A percentile compares a stretch with the other conserved stretches of the same genome.
Evolutionary conservation across 2,329 filamentous ascomycete species (phyloP).

Genomic region (Penicillium paneum): DNA sequence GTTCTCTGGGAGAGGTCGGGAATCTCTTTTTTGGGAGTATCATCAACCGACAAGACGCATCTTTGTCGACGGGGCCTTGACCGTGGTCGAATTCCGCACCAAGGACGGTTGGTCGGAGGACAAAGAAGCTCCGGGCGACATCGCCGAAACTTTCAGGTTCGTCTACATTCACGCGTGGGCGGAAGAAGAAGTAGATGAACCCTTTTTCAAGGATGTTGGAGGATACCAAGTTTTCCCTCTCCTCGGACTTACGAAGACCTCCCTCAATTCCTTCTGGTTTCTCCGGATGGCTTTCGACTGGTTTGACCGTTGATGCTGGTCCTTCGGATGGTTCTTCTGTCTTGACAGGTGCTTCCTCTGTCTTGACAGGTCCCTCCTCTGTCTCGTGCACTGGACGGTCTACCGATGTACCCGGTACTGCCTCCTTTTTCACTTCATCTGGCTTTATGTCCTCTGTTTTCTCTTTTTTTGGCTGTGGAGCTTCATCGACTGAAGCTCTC

Average conservation of each 20-base stretch:
- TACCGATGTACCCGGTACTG: conserved; percentile 14
- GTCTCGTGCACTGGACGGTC: conserved; percentile 4
- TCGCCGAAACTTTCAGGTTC: conserved; percentile 67
- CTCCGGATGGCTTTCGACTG: conserved; percentile 9
- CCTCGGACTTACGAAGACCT: conserved; percentile 50
- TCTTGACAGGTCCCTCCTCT: conserved; percentile 3
- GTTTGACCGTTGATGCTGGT: conserved; percentile 8
- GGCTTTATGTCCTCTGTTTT: conserved; percentile 32
- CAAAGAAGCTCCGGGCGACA: conserved; percentile 73
- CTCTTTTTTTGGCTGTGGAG: conserved; percentile 37
- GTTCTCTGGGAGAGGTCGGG: conserved; percentile 64
- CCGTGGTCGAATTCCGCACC: conserved; percentile 62
- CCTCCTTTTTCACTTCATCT: conserved; percentile 5
- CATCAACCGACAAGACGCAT: conserved; percentile 66
- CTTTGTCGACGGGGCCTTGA: conserved; percentile 53
- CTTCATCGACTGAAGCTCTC: conserved; percentile 32
- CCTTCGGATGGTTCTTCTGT: conserved; percentile 14
- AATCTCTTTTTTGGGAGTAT: conserved; percentile 82
- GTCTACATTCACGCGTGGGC: conserved; percentile 70
- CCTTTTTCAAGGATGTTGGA: conserved; percentile 78
- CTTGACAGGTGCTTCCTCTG: conserved; percentile 9
- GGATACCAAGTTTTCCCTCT: conserved; percentile 52
- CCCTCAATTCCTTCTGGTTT: conserved; percentile 25
- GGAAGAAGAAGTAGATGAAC: conserved; percentile 86
- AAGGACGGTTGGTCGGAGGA: conserved; percentile 68